Percentiles rank a stretch among this genome's conserved stretches.
phyloP scores from a whole-genome alignment of 2,329 filamentous ascomycete species.

The Endoconidiophora polonica region DNA sequence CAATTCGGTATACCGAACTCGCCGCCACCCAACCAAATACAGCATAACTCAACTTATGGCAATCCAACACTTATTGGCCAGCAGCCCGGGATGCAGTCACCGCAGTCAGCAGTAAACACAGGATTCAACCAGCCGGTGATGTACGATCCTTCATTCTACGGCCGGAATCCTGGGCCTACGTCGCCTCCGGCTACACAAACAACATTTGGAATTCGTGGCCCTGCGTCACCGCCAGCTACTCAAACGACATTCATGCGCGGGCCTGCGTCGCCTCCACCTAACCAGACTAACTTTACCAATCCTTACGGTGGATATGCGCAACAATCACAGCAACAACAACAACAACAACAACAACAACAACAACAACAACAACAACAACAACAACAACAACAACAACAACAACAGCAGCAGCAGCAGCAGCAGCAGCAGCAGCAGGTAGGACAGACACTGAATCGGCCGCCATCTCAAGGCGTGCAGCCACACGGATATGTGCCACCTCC shows the following conservation, averaged over 20 bases:
- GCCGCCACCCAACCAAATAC: conserved; percentile 32
- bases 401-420: conserved; percentile 15
- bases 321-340: conserved; percentile 21
- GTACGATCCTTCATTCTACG: conserved; percentile 43
- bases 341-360: no score
- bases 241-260: conserved; percentile 28
- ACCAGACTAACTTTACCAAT: conserved; percentile 35
- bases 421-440: conserved; percentile 25
- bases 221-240: conserved; percentile 40
- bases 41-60: conserved; percentile 20
- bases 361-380: conserved; percentile 27
- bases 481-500: conserved; percentile 46
- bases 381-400: conserved; percentile 9
- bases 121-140: conserved; percentile 29
- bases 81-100: conserved; percentile 19
- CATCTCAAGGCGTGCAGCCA: conserved; percentile 28
- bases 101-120: conserved; percentile 6
- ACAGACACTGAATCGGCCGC: conserved; percentile 17
- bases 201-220: conserved; percentile 27
- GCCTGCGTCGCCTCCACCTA: conserved; percentile 41
- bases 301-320: conserved; percentile 19
- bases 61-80: conserved; percentile 18
- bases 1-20: conserved; percentile 45
- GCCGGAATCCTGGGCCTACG: conserved; percentile 38
- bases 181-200: conserved; percentile 49